Base-by-base conservation (phyloP, 352 stramenopile species). In the Pythium sukuiense region DNA sequence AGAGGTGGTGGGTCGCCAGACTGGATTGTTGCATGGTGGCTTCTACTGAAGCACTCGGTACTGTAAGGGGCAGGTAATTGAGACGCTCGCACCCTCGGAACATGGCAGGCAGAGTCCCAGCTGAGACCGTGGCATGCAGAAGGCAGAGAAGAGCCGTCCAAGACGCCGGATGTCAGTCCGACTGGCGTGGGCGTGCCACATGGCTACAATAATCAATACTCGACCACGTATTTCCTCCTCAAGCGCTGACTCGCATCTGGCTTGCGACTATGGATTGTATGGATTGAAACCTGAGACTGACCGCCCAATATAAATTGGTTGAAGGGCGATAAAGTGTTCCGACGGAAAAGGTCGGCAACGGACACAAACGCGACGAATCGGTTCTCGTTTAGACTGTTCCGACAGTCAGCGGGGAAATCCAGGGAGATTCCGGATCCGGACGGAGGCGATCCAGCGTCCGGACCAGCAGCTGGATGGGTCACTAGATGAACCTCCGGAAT, bases 241-340 rank as follows among this genome's bases (percentile, higher is more conserved):
- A 24, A 24, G 39, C 6, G 39, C 39, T 46, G 39, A 46, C 39
- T 46, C 39, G 39, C 39, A 46, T 46, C 39, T 46, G 39, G 39
- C 39, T 46, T 16, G 39, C 35, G 35, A 43, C 35, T 43, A 3
- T 5, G 39, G 20, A 0, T 24, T 24, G 20, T 24, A 24, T 24
- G 20, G 20, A 24, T 24, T 24, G 20, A 24, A 24, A 24, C 20
- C 39, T 46, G 39, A 46, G 39, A 46, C 39, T 46, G 39, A 0
- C 39, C 39, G 39, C 33, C 6, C 33, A 39, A 20, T 4, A 46
- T 46, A 46, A 46, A 46, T 46, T 46, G 39, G 39, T 46, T 46
- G 39, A 46, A 46, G 39, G 39, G 13, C 39, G n/a, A 46, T 46
- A 46, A 46, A 46, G 13, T 46, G 39, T 46, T 46, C 39, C 39